phyloP scores from a whole-genome alignment of 1,284 basidiomycete genomes.

The Apiotrichum brassicae region DNA sequence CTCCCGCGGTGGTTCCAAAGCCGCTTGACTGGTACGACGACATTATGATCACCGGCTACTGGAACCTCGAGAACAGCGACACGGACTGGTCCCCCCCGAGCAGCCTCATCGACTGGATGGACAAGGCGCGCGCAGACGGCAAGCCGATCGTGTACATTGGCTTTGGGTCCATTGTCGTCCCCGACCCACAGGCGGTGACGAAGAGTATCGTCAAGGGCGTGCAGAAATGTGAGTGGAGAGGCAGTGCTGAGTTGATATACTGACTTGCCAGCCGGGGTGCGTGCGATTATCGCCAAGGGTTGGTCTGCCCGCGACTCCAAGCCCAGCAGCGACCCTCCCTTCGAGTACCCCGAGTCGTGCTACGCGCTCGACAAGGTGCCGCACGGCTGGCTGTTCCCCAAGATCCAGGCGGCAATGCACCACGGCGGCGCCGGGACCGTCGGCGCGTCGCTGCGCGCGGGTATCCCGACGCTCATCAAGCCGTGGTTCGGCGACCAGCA shows the following conservation, averaged over 20 bases:
- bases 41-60: constrained; percentile 52
- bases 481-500: constrained; percentile 66
- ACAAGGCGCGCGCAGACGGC: constrained; percentile 54
- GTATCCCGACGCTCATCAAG: constrained; percentile 68
- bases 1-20: constrained; percentile 58
- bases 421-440: constrained; percentile 70
- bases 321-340: constrained; percentile 48
- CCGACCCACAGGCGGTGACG: constrained; percentile 60
- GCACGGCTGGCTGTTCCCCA: constrained; percentile 74
- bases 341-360: constrained; percentile 39
- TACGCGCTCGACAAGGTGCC: constrained; percentile 60
- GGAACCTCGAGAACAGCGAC: constrained; percentile 62
- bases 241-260: neutral
- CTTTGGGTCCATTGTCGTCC: constrained; percentile 66
- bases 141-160: constrained; percentile 68
- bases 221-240: constrained; percentile 50
- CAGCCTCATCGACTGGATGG: constrained; percentile 55
- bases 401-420: constrained; percentile 54
- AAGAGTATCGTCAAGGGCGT: constrained; percentile 62
- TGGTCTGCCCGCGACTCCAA: constrained; percentile 58
- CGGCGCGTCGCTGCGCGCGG: constrained; percentile 61
- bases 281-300: constrained; percentile 69
- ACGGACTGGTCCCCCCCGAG: constrained; percentile 56
- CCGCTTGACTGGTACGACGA: constrained; percentile 71
- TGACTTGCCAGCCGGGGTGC: constrained; percentile 52